These are phyloP conservation scores for Arachnomyces sp. DNA, from an alignment of 2,329 filamentous ascomycete species.

Conservation along the genomic window DNA sequence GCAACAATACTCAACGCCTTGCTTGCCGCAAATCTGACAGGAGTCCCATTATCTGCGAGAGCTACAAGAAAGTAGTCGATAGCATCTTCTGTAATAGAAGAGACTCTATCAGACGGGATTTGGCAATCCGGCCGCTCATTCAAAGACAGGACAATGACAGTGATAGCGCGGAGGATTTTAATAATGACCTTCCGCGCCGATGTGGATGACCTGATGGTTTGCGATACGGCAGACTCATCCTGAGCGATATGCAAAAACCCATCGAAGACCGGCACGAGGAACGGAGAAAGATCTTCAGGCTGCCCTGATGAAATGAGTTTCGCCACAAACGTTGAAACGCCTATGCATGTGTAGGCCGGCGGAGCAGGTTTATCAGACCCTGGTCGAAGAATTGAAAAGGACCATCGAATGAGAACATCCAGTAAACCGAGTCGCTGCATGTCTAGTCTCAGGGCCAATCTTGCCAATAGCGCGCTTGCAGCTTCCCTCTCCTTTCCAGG, in stretches of 20 bases:
- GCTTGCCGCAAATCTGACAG: constrained; percentile 81
- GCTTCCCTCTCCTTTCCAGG: constrained; percentile 85
- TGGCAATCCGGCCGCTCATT: constrained; percentile 31
- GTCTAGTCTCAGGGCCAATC: constrained; percentile 74
- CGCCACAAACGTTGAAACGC: constrained; percentile 70
- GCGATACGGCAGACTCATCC: constrained; percentile 42
- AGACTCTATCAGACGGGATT: constrained; percentile 25
- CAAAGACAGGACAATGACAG: constrained; percentile 56
- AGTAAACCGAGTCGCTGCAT: constrained; percentile 75
- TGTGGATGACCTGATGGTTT: constrained; percentile 60
- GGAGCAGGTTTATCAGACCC: constrained; percentile 28
- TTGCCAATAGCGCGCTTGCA: constrained; percentile 73
- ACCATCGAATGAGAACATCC: constrained; percentile 61
- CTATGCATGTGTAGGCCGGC: constrained; percentile 68
- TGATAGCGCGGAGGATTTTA: constrained; percentile 73
- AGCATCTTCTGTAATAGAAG: constrained; percentile 64
- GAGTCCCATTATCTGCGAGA: constrained; percentile 80
- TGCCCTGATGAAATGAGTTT: constrained; percentile 65
- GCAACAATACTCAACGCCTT: constrained; percentile 87
- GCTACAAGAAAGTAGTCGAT: constrained; percentile 74
- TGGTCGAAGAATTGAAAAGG: constrained; percentile 53
- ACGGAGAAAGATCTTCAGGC: constrained; percentile 63
- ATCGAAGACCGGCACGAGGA: constrained; percentile 60
- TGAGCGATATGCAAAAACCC: constrained; percentile 54
- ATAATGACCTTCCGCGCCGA: constrained; percentile 74